A percentile compares a stretch with the other conserved stretches of the same genome.
These are phyloP conservation scores for Aspergillus olivimuriae DNA, from an alignment of 495 filamentous ascomycete genomes.

Conservation along the genomic window DNA sequence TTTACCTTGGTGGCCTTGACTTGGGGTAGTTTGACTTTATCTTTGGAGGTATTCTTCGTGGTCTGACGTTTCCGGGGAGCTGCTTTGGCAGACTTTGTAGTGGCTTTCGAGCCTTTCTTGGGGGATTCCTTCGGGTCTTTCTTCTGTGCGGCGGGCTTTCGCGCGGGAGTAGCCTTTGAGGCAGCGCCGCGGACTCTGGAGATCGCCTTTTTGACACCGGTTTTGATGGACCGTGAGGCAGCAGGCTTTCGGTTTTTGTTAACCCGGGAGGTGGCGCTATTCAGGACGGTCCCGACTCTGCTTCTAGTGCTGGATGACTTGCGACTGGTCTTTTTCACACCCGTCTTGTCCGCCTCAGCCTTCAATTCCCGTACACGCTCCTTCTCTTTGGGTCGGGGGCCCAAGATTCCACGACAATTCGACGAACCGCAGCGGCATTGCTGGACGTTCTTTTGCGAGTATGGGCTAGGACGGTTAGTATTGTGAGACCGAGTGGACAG, in stretches of 20 bases:
- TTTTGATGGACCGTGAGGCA: constrained; percentile 28
- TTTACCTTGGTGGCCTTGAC: constrained; percentile 26
- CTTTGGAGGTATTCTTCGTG: constrained; percentile 14
- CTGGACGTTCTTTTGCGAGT: constrained; percentile 75
- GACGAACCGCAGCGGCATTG: constrained; percentile 72
- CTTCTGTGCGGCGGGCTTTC: too few species aligned
- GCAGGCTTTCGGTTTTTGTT: constrained; percentile 36
- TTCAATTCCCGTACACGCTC: constrained; percentile 32
- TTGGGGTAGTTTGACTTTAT: constrained; percentile 3
- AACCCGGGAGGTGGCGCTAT: constrained; percentile 15
- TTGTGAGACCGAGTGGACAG: neutral
- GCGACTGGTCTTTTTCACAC: constrained; percentile 29
- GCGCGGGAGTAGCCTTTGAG: constrained; percentile 10
- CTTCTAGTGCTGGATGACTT: constrained; percentile 27
- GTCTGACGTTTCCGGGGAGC: constrained; percentile 9
- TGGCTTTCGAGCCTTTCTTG: too few species aligned
- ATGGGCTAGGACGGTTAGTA: constrained; percentile 42
- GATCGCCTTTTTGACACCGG: constrained; percentile 32
- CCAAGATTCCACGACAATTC: constrained; percentile 73
- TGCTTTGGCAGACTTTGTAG: constrained; percentile 8
- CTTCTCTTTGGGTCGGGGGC: constrained; percentile 60
- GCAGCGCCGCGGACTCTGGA: constrained; percentile 16
- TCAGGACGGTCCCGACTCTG: constrained; percentile 17
- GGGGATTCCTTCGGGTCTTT: too few species aligned
- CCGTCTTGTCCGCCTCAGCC: constrained; percentile 28